These are phyloP conservation scores for Penicillium psychrosexuale DNA, from an alignment of 2,329 filamentous ascomycete species.

Conservation along the genomic window DNA sequence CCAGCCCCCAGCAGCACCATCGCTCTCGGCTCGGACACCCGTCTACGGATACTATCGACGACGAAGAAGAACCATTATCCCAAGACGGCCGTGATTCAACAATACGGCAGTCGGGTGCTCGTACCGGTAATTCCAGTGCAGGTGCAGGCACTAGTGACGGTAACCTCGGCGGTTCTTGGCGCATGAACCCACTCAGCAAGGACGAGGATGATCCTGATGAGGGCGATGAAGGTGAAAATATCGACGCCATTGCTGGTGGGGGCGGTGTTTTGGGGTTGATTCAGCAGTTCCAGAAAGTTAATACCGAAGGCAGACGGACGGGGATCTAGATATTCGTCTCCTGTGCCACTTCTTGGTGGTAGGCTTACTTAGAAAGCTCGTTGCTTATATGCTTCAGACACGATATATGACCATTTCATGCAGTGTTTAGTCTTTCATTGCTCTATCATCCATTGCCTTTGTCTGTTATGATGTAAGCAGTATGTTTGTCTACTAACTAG, in stretches of 20 bases:
- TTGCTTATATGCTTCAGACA: neutral
- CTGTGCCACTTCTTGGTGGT: neutral
- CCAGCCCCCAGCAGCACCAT: slow-evolving; percentile 20
- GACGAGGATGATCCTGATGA: slow-evolving; percentile 39
- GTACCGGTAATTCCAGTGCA: slow-evolving; percentile 35
- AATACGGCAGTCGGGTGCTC: slow-evolving; percentile 18
- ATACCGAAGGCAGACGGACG: slow-evolving; percentile 38
- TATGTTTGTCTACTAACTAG: neutral
- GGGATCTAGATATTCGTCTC: slow-evolving; percentile 28
- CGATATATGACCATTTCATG: slow-evolving; percentile 5
- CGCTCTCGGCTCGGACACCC: slow-evolving; percentile 33
- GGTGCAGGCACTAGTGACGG: slow-evolving; percentile 49
- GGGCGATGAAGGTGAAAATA: slow-evolving; percentile 49
- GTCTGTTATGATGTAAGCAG: neutral
- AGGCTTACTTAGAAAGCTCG: neutral
- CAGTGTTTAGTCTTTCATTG: neutral
- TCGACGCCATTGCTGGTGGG: slow-evolving; percentile 46
- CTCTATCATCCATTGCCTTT: neutral
- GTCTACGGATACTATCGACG: slow-evolving; percentile 30
- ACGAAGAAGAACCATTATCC: slow-evolving; percentile 30
- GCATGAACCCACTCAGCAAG: slow-evolving; percentile 43
- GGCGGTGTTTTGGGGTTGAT: slow-evolving; percentile 63
- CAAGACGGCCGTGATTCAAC: slow-evolving; percentile 14
- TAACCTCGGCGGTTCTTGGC: slow-evolving; percentile 56
- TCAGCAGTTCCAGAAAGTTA: slow-evolving; percentile 64